phyloP scores from a whole-genome alignment of 108 stramenopile genomes.

The Nannochloropsis salina region DNA sequence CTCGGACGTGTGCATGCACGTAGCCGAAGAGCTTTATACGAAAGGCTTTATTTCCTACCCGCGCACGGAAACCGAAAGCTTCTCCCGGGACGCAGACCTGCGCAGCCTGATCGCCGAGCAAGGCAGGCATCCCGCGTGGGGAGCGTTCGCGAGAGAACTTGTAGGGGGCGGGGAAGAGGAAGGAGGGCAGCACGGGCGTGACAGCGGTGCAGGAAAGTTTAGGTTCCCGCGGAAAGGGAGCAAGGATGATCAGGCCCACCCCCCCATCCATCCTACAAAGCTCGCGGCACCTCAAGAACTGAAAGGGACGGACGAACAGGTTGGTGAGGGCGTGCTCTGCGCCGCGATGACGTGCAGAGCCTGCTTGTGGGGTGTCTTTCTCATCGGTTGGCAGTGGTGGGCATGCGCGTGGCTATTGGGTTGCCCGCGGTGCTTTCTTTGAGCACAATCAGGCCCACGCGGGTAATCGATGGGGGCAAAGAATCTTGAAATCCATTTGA shows the following conservation, averaged over 20 bases:
- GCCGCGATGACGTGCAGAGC: too few relatives aligned
- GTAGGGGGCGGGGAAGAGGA: neutral
- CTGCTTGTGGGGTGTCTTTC: too few relatives aligned
- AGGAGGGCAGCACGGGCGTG: neutral
- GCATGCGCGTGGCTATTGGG: too few relatives aligned
- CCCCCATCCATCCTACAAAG: slow-evolving; percentile 95
- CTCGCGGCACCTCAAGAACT: slow-evolving; percentile 74
- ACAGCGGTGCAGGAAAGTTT: slow-evolving; percentile 31
- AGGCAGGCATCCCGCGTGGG: slow-evolving; percentile 35
- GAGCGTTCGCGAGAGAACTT: slow-evolving; percentile 14
- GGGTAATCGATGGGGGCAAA: too few relatives aligned
- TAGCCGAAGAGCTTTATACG: slow-evolving; percentile 88
- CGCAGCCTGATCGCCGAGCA: slow-evolving; percentile 58
- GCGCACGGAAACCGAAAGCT: slow-evolving; percentile 92
- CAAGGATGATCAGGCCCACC: slow-evolving; percentile 94
- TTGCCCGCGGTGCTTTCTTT: too few relatives aligned
- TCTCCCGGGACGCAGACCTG: slow-evolving; percentile 81
- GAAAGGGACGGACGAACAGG: slow-evolving; percentile 52
- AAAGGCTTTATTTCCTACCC: slow-evolving; percentile 89
- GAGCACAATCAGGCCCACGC: too few relatives aligned
- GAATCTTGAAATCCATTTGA: too few relatives aligned
- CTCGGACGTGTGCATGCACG: slow-evolving; percentile 80
- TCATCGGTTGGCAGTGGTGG: too few relatives aligned
- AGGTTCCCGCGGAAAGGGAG: slow-evolving; percentile 56
- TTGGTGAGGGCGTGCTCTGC: too few relatives aligned